Base-by-base conservation (phyloP, 2,329 filamentous ascomycete species). In the Cladophialophora exuberans region DNA sequence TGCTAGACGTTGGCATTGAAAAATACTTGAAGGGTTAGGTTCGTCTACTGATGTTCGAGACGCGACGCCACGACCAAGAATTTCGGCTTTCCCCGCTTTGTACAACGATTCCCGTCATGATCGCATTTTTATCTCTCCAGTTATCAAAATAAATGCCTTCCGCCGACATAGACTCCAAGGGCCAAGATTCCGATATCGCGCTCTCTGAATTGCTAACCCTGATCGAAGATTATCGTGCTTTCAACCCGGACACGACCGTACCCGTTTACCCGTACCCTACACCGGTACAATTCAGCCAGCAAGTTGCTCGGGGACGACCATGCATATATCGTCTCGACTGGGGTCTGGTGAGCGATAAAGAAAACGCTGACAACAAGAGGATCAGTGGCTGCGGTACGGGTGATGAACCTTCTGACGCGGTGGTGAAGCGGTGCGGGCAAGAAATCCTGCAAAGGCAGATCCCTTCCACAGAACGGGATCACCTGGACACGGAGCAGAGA, bases 151-250 rank as follows among this genome's bases (percentile, higher is more conserved):
- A 39, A 20, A 42, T 42, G 39, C 22, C 22, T 42, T 23, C 22
- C 17, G 20, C 9, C 6, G 20, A 11, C 11, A 22, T 22, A 1
- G 10, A 3, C 9, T 13, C 15, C 20, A 3, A 41, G 3, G 25
- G 6, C 6, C 15, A 2, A 30, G 42, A 30, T 6, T 4, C 15
- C 18, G 36, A 33, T 6, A 17, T 38, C 13, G 35, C 54, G n/a
- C 17, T 56, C 5, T 31, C 30, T 11, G 48, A 35, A 22, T 41
- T 61, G 4, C 35, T 61, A 10, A 22, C 52, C 18, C 31, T 64
- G 17, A 56, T 64, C 4, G 51, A 63, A 41, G 61, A 65, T 42
- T 65, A 63, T 31, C 62, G 61, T 36, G 53, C 55, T 20, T 62
- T 62, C 56, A 65, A 65, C 38, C 54, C 59, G 10, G 36, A 51